Conservation (phyloP, 2,329 filamentous ascomycete genomes). For the Aspergillus sergii region DNA sequence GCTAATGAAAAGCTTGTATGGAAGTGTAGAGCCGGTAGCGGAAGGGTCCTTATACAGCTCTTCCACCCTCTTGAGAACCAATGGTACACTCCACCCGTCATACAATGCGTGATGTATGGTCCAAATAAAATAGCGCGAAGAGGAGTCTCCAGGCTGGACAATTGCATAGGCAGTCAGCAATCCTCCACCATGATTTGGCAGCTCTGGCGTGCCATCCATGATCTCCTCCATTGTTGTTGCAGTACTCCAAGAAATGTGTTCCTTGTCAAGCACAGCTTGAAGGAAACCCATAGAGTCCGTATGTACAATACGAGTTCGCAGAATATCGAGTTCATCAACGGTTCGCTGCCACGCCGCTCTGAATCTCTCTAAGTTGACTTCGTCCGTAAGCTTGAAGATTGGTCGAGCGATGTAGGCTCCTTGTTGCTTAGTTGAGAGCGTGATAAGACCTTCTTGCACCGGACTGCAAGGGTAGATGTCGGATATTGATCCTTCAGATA, state of each 20-base stretch:
- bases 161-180: slow-evolving; percentile 40
- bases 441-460: slow-evolving; percentile 50
- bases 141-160: slow-evolving; percentile 27
- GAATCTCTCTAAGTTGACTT: slow-evolving; percentile 46
- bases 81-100: slow-evolving; percentile 51
- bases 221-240: slow-evolving; percentile 31
- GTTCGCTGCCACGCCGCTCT: slow-evolving; percentile 51
- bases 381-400: slow-evolving; percentile 41
- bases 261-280: slow-evolving; percentile 44
- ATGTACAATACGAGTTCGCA: slow-evolving; percentile 52
- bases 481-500: slow-evolving; percentile 32
- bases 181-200: slow-evolving; percentile 40
- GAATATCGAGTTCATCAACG: slow-evolving; percentile 49
- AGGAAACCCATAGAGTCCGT: slow-evolving; percentile 39
- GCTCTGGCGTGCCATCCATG: slow-evolving; percentile 24
- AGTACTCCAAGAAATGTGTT: slow-evolving; percentile 38
- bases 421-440: slow-evolving; percentile 50
- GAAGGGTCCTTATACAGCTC: slow-evolving; percentile 33
- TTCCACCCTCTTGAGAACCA: slow-evolving; percentile 41
- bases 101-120: slow-evolving; percentile 57
- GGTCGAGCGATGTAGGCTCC: slow-evolving; percentile 54
- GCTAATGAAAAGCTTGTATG: slow-evolving; percentile 36
- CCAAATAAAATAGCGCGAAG: slow-evolving; percentile 47
- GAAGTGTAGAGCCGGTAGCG: slow-evolving; percentile 9
- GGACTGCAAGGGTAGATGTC: slow-evolving; percentile 50